A percentile compares a stretch with the other conserved stretches of the same genome.
phyloP scores from a whole-genome alignment of 2,329 filamentous ascomycete genomes.

The Cladophialophora immunda region DNA sequence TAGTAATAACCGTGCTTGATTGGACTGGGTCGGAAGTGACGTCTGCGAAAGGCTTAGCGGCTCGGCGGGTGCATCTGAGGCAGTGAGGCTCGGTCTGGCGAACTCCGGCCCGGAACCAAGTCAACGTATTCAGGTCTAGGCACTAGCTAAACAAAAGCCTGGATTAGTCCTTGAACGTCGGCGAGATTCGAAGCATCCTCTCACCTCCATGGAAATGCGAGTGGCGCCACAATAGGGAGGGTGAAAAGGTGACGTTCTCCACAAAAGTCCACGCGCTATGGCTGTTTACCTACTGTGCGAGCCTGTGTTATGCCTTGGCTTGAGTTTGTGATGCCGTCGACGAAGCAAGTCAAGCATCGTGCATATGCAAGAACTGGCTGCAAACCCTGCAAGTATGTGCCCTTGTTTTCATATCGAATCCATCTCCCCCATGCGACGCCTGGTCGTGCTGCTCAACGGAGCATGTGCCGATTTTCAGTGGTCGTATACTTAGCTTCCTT shows the following conservation, averaged over 20 bases:
- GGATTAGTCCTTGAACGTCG: no score
- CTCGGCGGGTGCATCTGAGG: no score
- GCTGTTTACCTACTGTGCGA: background rate
- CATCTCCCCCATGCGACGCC: background rate
- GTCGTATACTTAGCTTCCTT: background rate
- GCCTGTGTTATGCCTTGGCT: background rate
- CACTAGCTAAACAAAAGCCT: no score
- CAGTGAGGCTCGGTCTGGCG: no score
- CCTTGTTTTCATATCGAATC: background rate
- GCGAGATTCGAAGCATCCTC: no score
- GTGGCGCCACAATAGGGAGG: background rate
- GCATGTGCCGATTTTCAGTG: no score
- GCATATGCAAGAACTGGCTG: constrained; percentile 11
- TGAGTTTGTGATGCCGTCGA: background rate
- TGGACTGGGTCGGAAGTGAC: background rate
- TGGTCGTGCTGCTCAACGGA: background rate
- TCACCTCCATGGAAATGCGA: background rate
- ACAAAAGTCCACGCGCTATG: background rate
- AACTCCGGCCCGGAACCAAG: no score
- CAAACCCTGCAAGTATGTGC: constrained; percentile 13
- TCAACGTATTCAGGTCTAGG: no score
- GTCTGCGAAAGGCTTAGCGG: background rate
- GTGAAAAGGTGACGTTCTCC: background rate
- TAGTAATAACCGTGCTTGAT: background rate
- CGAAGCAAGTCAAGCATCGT: constrained; percentile 1